Evolutionary conservation across 2,329 filamentous ascomycete species (phyloP).

Genomic region (Fusarium tupiense): DNA sequence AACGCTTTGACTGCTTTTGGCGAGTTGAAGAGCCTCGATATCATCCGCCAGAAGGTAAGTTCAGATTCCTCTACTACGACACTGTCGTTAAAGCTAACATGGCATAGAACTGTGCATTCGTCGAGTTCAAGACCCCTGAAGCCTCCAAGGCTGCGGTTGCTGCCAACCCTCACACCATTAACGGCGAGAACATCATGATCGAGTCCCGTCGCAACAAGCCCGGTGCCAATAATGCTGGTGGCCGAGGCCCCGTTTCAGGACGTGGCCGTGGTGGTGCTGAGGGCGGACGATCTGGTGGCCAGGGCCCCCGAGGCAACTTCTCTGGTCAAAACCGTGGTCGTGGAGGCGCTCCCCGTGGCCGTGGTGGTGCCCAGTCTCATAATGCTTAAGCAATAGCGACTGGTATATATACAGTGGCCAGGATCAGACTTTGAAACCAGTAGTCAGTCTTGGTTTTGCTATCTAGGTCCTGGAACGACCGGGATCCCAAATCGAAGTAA

Average conservation of each 20-base stretch:
- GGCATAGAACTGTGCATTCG: conserved; percentile 90
- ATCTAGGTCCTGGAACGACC: not conserved
- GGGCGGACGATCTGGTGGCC: conserved; percentile 66
- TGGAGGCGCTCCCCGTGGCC: conserved; percentile 71
- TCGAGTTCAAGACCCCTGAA: conserved; percentile 85
- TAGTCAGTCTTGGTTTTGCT: conserved; percentile 1
- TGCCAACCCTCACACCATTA: conserved; percentile 87
- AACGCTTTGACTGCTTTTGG: conserved; percentile 77
- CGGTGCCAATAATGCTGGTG: conserved; percentile 73
- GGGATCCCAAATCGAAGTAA: not conserved
- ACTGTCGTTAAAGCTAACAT: conserved; percentile 22
- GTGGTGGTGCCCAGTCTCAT: conserved; percentile 66
- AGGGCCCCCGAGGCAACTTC: conserved; percentile 75
- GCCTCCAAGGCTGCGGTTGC: conserved; percentile 85
- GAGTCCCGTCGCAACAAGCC: conserved; percentile 88
- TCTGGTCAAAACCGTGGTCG: conserved; percentile 72
- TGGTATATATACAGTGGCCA: conserved; percentile 12
- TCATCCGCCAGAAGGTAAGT: conserved; percentile 84
- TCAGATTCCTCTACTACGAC: not conserved
- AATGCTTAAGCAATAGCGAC: conserved; percentile 55
- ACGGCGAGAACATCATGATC: conserved; percentile 83
- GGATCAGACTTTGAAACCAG: not conserved
- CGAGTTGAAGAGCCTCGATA: conserved; percentile 76
- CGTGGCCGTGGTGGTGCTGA: conserved; percentile 76
- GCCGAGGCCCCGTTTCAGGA: conserved; percentile 68